These are phyloP conservation scores for Mikania micrantha DNA, from an alignment of 129 eudicot genomes.

Conservation along the genomic window DNA sequence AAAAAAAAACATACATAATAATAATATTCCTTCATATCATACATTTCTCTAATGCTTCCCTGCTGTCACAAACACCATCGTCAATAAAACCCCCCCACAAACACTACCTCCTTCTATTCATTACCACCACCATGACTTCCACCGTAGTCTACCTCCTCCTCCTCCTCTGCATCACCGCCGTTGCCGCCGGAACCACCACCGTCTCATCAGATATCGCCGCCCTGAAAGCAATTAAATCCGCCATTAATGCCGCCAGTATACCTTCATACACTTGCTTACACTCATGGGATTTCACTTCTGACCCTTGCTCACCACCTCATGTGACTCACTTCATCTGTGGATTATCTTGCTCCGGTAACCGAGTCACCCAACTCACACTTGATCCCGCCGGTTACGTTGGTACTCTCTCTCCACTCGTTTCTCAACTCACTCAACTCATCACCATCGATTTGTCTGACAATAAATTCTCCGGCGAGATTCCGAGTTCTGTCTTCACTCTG, in stretches of 20 bases:
- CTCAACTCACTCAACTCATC: conserved; percentile 61
- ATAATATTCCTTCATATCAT: conserved; percentile 15
- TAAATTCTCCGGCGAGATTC: conserved; percentile 59
- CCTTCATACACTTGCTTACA: conserved; percentile 55
- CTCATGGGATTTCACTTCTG: conserved; percentile 65
- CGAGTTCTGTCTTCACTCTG: conserved; percentile 49
- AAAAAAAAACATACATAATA: conserved; percentile 1
- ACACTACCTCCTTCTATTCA: neutral
- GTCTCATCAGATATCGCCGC: conserved; percentile 43
- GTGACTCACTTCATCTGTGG: conserved; percentile 69
- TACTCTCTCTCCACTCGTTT: conserved; percentile 66
- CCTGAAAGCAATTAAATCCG: conserved; percentile 49
- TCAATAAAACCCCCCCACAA: conserved; percentile 7
- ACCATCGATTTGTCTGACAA: conserved; percentile 65
- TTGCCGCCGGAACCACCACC: conserved; percentile 25
- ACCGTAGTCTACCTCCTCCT: conserved; percentile 2
- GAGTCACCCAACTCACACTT: conserved; percentile 77
- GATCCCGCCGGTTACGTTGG: conserved; percentile 81
- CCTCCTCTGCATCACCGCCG: neutral
- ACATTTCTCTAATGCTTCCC: conserved; percentile 26
- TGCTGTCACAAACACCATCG: conserved; percentile 34
- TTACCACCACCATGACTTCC: conserved; percentile 17
- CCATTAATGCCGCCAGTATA: conserved; percentile 46
- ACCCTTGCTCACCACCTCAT: conserved; percentile 56
- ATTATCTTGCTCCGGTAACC: conserved; percentile 41